Evolutionary conservation across 306 rosid species (phyloP), one percentile per base, ranked within the genome.

Genomic region (Corylus avellana): DNA sequence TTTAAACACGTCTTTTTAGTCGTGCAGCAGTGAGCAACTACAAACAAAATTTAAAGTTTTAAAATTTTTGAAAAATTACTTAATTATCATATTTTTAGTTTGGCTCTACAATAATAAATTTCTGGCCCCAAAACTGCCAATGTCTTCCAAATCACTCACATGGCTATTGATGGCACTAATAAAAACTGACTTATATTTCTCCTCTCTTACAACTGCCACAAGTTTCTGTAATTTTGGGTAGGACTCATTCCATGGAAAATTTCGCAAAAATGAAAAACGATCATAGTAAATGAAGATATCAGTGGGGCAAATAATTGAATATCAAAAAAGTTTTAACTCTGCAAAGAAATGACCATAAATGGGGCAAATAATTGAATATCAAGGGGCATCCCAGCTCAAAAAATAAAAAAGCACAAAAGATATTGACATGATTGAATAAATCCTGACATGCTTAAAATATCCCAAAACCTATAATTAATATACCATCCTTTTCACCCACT

Each of bases 351-450:
- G 8, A 16, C 39, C 35, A 72, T 32, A 12, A 14, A 51, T 51
- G 76, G 75, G 17, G 22, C 44, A 51, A 53, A 51, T 12, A 7
- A 25, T n/a, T 42, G 27, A 44, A 67, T 18, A 37, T 67, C 13
- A 67, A 18, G 72, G 51, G 27, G 72, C 51, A 67, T 39, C 25
- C 8, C 72, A 66, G 6, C 50, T 66, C 51, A 17, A 42, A 14
- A 14, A 42, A 67, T 18, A 39, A 67, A 67, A 39, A 8, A 8
- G 50, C 50, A 17, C 57, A 29, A 50, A 51, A 13, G 9, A 51
- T 17, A 75, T 75, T 37, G 62, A 55, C 13, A 84, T 77, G 59
- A 48, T 76, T 12, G 81, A 83, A 72, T 71, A 72, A 74, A 17
- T 72, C 72, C 50, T 16, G 49, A 17, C 77, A 73, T 68, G 25